These are phyloP conservation scores for California macrophylla DNA, from an alignment of 441 rosid species.

Conservation along the genomic window DNA sequence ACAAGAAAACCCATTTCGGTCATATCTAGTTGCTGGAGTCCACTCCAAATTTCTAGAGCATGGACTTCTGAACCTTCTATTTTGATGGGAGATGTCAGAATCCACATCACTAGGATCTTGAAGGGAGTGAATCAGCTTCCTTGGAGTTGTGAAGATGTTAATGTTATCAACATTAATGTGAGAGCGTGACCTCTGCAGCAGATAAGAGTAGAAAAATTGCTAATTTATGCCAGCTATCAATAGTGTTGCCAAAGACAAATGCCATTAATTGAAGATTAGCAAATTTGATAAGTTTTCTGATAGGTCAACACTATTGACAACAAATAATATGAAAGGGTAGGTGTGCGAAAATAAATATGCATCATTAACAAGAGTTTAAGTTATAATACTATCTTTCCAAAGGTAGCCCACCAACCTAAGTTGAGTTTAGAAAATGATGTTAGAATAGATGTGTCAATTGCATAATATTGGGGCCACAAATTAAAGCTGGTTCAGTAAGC, in stretches of 20 bases:
- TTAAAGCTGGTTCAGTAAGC: background rate
- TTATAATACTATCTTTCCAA: background rate
- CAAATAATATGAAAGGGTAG: background rate
- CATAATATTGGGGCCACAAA: background rate
- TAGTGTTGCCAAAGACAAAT: background rate
- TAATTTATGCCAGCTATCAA: slow-evolving; percentile 12
- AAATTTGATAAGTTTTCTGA: background rate
- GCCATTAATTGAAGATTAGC: background rate
- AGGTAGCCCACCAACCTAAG: background rate
- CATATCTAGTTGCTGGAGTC: slow-evolving; percentile 29
- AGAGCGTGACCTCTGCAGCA: slow-evolving; percentile 52
- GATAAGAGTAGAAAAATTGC: slow-evolving; percentile 17
- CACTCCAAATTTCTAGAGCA: slow-evolving; percentile 34
- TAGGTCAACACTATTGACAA: background rate
- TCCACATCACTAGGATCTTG: slow-evolving; percentile 48
- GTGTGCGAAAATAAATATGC: no score
- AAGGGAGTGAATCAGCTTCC: slow-evolving; percentile 81
- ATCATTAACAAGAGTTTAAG: no score
- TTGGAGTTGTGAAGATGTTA: slow-evolving; percentile 62
- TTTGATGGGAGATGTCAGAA: slow-evolving; percentile 33
- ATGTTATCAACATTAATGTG: slow-evolving; percentile 40
- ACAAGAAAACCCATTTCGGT: slow-evolving; percentile 32
- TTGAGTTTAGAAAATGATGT: no score
- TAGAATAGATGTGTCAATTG: background rate
- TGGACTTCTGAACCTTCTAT: slow-evolving; percentile 39